Conservation (phyloP, 805 yeast genomes). For the Candida tibetensis region DNA sequence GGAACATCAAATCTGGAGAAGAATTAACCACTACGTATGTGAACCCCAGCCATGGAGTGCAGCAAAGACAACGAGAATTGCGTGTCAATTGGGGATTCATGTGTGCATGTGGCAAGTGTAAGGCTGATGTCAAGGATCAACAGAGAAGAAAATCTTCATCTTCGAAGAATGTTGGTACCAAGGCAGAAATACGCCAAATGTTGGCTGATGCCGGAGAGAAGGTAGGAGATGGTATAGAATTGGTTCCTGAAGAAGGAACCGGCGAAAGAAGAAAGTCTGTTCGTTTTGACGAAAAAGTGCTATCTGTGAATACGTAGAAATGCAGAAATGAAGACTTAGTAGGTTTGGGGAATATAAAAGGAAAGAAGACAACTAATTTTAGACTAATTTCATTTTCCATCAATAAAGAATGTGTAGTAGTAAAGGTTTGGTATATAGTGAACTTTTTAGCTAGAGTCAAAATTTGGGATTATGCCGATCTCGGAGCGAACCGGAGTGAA, state of each 20-base stretch:
- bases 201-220: slow-evolving; percentile 40
- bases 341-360: no score
- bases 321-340: no score
- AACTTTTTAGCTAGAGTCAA: no score
- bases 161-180: slow-evolving; percentile 14
- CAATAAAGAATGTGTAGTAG: no score
- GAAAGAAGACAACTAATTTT: slow-evolving; percentile 4
- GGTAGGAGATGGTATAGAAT: slow-evolving; percentile 39
- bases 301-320: slow-evolving; percentile 37
- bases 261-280: slow-evolving; percentile 60
- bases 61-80: slow-evolving; percentile 61
- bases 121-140: slow-evolving; percentile 45
- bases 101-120: slow-evolving; percentile 67
- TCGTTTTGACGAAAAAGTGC: slow-evolving; percentile 60
- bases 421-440: no score
- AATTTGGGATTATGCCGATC: no score
- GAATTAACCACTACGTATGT: slow-evolving; percentile 71
- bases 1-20: slow-evolving; percentile 59
- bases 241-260: slow-evolving; percentile 25
- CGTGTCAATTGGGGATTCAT: slow-evolving; percentile 78
- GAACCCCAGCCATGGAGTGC: slow-evolving; percentile 59
- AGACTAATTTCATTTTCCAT: no score
- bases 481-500: slow-evolving; percentile 5
- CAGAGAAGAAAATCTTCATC: slow-evolving; percentile 45
- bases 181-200: slow-evolving; percentile 47